phyloP scores from a whole-genome alignment of 768 basidiomycete species.

The Megacollybia marginata region DNA sequence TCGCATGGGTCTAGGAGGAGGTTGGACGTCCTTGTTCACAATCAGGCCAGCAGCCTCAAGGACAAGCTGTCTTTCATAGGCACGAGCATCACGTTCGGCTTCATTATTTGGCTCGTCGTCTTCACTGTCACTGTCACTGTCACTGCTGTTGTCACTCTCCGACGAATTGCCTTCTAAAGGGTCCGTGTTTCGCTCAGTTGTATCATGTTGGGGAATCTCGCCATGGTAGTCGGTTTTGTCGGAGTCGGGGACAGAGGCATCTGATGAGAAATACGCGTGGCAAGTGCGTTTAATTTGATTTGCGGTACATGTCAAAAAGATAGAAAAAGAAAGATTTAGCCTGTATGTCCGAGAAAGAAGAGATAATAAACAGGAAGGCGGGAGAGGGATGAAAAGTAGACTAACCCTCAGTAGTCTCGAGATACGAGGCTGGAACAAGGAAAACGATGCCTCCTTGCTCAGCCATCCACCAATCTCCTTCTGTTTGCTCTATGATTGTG shows the following conservation, averaged over 20 bases:
- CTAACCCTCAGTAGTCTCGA: slow-evolving; percentile 90
- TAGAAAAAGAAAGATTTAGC: slow-evolving; percentile 72
- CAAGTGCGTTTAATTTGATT: not conserved
- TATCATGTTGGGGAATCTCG: not conserved
- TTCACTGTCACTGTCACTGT: slow-evolving; percentile 29
- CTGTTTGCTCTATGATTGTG: slow-evolving; percentile 73
- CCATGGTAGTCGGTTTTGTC: too few species aligned
- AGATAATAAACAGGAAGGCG: slow-evolving; percentile 48
- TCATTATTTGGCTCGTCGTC: slow-evolving; percentile 27
- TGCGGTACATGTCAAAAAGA: not conserved
- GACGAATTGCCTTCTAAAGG: slow-evolving; percentile 5
- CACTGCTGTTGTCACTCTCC: slow-evolving; percentile 25
- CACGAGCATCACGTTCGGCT: slow-evolving; percentile 53
- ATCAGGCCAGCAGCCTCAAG: slow-evolving; percentile 87
- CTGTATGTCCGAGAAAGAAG: slow-evolving; percentile 43
- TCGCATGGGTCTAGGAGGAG: slow-evolving; percentile 35
- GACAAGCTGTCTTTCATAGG: slow-evolving; percentile 70
- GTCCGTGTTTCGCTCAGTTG: not conserved
- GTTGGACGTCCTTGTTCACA: slow-evolving; percentile 53
- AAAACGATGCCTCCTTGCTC: slow-evolving; percentile 81
- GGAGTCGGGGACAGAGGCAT: too few species aligned
- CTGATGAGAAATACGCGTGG: too few species aligned
- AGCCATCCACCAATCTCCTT: slow-evolving; percentile 94
- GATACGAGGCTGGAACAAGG: slow-evolving; percentile 87
- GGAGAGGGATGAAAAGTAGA: slow-evolving; percentile 44